Conservation (phyloP, 2,329 filamentous ascomycete species). For the Ophiostoma angusticollis region DNA sequence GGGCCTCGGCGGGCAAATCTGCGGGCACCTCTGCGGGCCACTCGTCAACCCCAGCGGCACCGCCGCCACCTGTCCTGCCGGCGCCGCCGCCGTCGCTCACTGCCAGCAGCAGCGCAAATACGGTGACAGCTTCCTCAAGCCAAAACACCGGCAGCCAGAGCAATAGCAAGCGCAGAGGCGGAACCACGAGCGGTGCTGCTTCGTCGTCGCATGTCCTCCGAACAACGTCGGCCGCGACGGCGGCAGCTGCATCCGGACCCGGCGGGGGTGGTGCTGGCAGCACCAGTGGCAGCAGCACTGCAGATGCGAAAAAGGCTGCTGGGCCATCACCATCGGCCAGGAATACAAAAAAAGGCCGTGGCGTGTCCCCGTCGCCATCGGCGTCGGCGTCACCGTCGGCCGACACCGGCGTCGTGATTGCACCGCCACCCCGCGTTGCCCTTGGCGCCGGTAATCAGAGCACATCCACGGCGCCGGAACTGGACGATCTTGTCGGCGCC, state of each 20-base stretch:
- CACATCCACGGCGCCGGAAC: conserved; percentile 1
- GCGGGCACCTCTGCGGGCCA: no score
- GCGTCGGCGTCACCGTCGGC: conserved; percentile 13
- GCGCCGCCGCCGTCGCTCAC: not conserved
- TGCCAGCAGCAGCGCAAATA: not conserved
- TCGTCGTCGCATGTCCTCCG: conserved; percentile 20
- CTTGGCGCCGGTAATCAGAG: conserved; percentile 4
- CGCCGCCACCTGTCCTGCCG: no score
- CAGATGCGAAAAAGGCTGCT: conserved; percentile 9
- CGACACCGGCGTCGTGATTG: conserved; percentile 22
- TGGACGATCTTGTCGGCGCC: not conserved
- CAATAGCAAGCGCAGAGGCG: conserved; percentile 18
- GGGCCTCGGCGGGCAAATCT: not conserved
- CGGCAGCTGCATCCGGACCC: not conserved
- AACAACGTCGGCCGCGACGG: conserved; percentile 18
- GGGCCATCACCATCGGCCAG: not conserved
- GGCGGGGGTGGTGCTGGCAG: not conserved
- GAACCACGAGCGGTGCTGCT: not conserved
- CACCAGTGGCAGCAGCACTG: conserved; percentile 11
- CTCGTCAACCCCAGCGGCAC: no score
- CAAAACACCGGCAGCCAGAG: no score
- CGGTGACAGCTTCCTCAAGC: no score
- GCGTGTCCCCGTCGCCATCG: no score
- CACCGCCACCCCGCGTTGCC: conserved; percentile 29
- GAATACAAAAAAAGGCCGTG: no score